Conservation (phyloP, 495 filamentous ascomycete species). For the Penicillium malachiteum region DNA sequence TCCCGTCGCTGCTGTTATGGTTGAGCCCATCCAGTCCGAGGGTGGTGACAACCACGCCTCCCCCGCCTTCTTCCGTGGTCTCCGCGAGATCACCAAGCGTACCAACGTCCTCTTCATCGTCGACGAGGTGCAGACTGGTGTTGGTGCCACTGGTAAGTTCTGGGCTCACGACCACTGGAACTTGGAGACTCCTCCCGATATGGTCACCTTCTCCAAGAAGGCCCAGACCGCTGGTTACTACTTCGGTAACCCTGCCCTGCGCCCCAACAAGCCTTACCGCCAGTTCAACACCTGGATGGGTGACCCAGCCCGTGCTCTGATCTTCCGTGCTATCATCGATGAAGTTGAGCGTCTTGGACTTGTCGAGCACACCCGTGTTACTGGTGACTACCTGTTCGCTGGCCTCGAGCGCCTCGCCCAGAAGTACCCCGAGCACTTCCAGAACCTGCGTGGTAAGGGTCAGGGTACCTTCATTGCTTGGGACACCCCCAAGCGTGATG, state of each 20-base stretch:
- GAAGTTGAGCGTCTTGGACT: constrained; percentile 82
- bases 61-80: constrained; percentile 84
- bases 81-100: constrained; percentile 82
- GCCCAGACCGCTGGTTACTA: constrained; percentile 98
- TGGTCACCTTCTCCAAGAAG: constrained; percentile 99
- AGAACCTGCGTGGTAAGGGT: constrained; percentile 89
- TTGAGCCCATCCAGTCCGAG: constrained; percentile 98
- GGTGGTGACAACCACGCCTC: constrained; percentile 99
- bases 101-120: constrained; percentile 91
- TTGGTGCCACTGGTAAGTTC: constrained; percentile 91
- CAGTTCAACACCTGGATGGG: constrained; percentile 99
- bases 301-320: constrained; percentile 83
- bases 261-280: constrained; percentile 98
- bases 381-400: constrained; percentile 79
- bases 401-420: constrained; percentile 67
- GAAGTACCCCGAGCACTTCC: constrained; percentile 79
- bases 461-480: constrained; percentile 98
- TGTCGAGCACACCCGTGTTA: constrained; percentile 74
- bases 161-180: constrained; percentile 99
- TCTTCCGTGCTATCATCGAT: constrained; percentile 89
- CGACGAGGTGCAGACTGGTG: constrained; percentile 97
- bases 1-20: constrained; percentile 84
- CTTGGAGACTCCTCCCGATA: constrained; percentile 81
- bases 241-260: constrained; percentile 79
- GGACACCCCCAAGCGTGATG: constrained; percentile 83